phyloP scores from a whole-genome alignment of 768 basidiomycete species.

The Boletus huronensis region DNA sequence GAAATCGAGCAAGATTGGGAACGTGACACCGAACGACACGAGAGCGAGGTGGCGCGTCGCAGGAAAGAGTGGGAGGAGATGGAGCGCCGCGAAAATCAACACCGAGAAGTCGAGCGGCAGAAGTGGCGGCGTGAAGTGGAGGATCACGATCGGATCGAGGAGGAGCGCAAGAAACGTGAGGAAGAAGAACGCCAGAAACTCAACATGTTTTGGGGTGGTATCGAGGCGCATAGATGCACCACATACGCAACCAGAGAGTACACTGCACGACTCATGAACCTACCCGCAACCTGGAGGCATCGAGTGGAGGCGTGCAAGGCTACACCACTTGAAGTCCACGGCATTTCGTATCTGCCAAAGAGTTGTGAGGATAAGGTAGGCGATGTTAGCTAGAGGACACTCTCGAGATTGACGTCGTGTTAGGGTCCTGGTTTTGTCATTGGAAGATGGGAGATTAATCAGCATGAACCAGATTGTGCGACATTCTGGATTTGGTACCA shows the following conservation, averaged over 20 bases:
- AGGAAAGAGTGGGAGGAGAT: slow-evolving; percentile 4
- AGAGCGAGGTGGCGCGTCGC: slow-evolving; percentile 3
- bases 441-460: slow-evolving; percentile 27
- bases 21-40: neutral
- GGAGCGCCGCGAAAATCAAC: neutral
- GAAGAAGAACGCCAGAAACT: slow-evolving; percentile 27
- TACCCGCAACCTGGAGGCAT: slow-evolving; percentile 21
- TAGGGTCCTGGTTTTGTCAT: slow-evolving; percentile 13
- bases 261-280: slow-evolving; percentile 26
- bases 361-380: slow-evolving; percentile 22
- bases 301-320: slow-evolving; percentile 27
- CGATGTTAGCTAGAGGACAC: neutral
- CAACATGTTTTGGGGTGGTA: slow-evolving; percentile 22
- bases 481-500: slow-evolving; percentile 28
- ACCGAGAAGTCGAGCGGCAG: neutral
- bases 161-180: slow-evolving; percentile 4
- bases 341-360: slow-evolving; percentile 15
- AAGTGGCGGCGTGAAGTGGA: slow-evolving; percentile 20
- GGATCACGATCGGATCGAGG: slow-evolving; percentile 7
- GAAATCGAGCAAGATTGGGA: slow-evolving; percentile 2
- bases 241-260: slow-evolving; percentile 29
- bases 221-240: slow-evolving; percentile 21
- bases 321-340: slow-evolving; percentile 24
- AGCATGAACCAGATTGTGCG: slow-evolving; percentile 28
- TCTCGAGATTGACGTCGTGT: neutral